These are phyloP conservation scores for Phytophthora cryptogea DNA, from an alignment of 352 stramenopile genomes.

Conservation along the genomic window DNA sequence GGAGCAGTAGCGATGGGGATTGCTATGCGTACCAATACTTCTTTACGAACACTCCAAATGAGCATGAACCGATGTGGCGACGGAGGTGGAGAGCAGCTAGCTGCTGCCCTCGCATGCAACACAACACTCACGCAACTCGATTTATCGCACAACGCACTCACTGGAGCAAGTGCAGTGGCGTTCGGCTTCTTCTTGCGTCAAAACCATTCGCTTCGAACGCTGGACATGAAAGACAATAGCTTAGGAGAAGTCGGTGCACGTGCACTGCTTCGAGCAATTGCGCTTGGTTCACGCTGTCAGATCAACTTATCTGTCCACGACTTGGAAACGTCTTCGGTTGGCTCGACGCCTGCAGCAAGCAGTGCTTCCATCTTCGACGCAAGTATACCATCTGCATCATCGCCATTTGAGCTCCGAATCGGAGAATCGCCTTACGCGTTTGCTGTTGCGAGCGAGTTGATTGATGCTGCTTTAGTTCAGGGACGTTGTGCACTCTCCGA, in stretches of 20 bases:
- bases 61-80: conserved; percentile 79
- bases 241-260: conserved; percentile 59
- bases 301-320: conserved; percentile 65
- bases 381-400: conserved; percentile 54
- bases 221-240: conserved; percentile 65
- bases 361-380: conserved; percentile 54
- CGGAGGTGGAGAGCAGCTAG: conserved; percentile 61
- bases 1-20: conserved; percentile 59
- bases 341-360: conserved; percentile 22
- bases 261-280: conserved; percentile 54
- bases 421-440: conserved; percentile 65
- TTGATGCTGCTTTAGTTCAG: conserved; percentile 48
- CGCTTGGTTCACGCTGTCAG: conserved; percentile 53
- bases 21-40: conserved; percentile 57
- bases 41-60: conserved; percentile 48
- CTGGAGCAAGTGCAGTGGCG: conserved; percentile 52
- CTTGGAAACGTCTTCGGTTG: conserved; percentile 31
- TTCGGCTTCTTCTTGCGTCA: conserved; percentile 62
- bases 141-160: conserved; percentile 65
- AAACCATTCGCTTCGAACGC: conserved; percentile 43
- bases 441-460: conserved; percentile 58
- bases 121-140: conserved; percentile 52
- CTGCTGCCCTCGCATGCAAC: conserved; percentile 55
- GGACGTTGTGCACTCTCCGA: conserved; percentile 50
- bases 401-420: conserved; percentile 59